phyloP scores from a whole-genome alignment of 2,329 filamentous ascomycete species.

The Chrysoporthe austroafricana region DNA sequence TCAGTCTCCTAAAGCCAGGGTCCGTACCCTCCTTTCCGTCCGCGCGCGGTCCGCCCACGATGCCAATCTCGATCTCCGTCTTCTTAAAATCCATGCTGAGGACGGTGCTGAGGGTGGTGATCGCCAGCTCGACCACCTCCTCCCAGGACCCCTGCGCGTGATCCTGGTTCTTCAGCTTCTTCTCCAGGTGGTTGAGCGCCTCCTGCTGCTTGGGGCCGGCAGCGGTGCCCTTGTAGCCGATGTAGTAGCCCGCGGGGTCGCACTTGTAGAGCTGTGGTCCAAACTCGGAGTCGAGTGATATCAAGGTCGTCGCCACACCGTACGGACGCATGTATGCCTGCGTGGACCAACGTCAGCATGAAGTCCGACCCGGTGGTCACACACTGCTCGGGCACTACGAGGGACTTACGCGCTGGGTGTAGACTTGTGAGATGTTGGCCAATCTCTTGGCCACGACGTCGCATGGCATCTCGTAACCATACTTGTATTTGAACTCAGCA shows the following conservation, averaged over 20 bases:
- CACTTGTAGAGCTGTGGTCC: slow-evolving; percentile 98
- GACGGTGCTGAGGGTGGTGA: slow-evolving; percentile 92
- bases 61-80: slow-evolving; percentile 95
- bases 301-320: slow-evolving; percentile 91
- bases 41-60: slow-evolving; percentile 83
- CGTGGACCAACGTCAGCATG: slow-evolving; percentile 24
- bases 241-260: slow-evolving; percentile 96
- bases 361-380: slow-evolving; percentile 16
- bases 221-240: slow-evolving; percentile 97
- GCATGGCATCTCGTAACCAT: slow-evolving; percentile 98
- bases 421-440: slow-evolving; percentile 99
- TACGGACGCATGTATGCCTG: slow-evolving; percentile 96
- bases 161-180: slow-evolving; percentile 99
- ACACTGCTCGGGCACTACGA: background rate
- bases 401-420: slow-evolving; percentile 82
- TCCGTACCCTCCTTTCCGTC: slow-evolving; percentile 85
- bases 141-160: slow-evolving; percentile 90
- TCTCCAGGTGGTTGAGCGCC: slow-evolving; percentile 97
- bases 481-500: slow-evolving; percentile 98
- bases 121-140: slow-evolving; percentile 96
- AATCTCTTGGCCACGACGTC: slow-evolving; percentile 95
- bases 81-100: slow-evolving; percentile 99
- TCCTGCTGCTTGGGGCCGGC: slow-evolving; percentile 98
- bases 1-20: slow-evolving; percentile 81
- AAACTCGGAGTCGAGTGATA: slow-evolving; percentile 89